Base-by-base conservation (phyloP, 306 rosid genomes). In the Ceratonia siliqua region DNA sequence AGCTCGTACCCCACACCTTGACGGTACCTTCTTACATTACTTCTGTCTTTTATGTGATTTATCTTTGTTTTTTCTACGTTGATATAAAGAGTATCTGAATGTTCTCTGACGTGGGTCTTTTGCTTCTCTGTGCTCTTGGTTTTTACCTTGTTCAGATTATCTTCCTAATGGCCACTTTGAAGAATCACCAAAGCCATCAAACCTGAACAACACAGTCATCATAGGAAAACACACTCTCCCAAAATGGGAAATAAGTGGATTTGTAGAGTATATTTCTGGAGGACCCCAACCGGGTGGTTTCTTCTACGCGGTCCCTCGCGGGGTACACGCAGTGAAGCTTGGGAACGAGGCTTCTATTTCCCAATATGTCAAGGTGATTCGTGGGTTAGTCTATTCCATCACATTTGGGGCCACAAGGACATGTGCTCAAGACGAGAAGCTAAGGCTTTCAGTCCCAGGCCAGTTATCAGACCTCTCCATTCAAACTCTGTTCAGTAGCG, bases 281-380 rank as follows among this genome's bases (percentile, higher is more conserved):
- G 92, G 92, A 11, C 85, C 92, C 2, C 89, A 88, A 62, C 89
- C 92, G 3, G 83, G 89, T 2, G 86, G 92, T 2, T 85, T 72
- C 70, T 83, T 50, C 83, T 76, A 75, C 0, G 71, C 83, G 0
- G 78, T 88, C 17, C 83, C 92, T 6, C 82, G 77, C 5, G 92
- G 92, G 41, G 45, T 56, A 27, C 92, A 88, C 17, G 86, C 89
- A 6, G 80, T 79, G 56, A 78, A 78, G 75, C 82, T 88, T 0
- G 92, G 92, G 15, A 88, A 88, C 17, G 86, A 85, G 74, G 92
- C 86, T 2, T 83, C 85, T 5, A 77, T 85, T 22, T 85, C 92
- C 13, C 92, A 85, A 55, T 41, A 42, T 24, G 38, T 85, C 50
- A 75, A 1, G 49, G 18, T 43, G 49, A 14, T 43, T 32, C 67